Percentiles rank a stretch among this genome's conserved stretches.
Evolutionary conservation across 345 rosid species (phyloP).

Genomic region (Boechera divaricarpa): DNA sequence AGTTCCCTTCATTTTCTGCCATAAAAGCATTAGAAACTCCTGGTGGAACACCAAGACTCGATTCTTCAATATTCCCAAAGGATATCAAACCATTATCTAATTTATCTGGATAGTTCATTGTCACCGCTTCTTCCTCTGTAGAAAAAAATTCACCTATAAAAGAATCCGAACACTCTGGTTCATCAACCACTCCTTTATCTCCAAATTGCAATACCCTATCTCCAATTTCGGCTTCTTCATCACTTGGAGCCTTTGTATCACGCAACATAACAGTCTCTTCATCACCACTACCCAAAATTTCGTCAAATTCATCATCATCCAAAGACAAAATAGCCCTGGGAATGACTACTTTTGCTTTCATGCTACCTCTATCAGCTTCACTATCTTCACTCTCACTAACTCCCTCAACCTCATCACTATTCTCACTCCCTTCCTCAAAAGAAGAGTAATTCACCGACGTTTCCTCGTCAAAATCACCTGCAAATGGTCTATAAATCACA

Average conservation of each 20-base stretch:
- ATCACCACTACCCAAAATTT: constrained; percentile 48
- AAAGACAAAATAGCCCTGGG: constrained; percentile 71
- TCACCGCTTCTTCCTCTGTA: constrained; percentile 25
- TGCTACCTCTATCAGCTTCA: constrained; percentile 39
- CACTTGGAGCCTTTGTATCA: constrained; percentile 46
- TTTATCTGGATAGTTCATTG: constrained; percentile 11
- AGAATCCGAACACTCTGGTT: constrained; percentile 36
- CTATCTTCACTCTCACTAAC: constrained; percentile 40
- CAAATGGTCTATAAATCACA: constrained; percentile 39
- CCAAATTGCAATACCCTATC: constrained; percentile 18
- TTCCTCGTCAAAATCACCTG: constrained; percentile 33
- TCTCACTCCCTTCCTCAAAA: constrained; percentile 45
- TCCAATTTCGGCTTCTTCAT: constrained; percentile 38
- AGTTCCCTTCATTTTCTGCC: constrained; percentile 25
- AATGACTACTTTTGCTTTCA: constrained; percentile 42
- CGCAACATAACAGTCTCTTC: constrained; percentile 37
- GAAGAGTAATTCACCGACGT: constrained; percentile 39
- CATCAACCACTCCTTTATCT: constrained; percentile 30
- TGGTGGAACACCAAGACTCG: constrained; percentile 3
- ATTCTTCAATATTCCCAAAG: constrained; percentile 5
- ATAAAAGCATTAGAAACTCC: constrained; percentile 22
- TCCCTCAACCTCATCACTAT: constrained; percentile 36
- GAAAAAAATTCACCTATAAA: constrained; percentile 16
- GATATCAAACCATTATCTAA: constrained; percentile 33
- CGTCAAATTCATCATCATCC: constrained; percentile 63